A percentile compares a stretch with the other conserved stretches of the same genome.
Evolutionary conservation across 352 stramenopile species (phyloP).

Genomic region (Thraustotheca clavata): DNA sequence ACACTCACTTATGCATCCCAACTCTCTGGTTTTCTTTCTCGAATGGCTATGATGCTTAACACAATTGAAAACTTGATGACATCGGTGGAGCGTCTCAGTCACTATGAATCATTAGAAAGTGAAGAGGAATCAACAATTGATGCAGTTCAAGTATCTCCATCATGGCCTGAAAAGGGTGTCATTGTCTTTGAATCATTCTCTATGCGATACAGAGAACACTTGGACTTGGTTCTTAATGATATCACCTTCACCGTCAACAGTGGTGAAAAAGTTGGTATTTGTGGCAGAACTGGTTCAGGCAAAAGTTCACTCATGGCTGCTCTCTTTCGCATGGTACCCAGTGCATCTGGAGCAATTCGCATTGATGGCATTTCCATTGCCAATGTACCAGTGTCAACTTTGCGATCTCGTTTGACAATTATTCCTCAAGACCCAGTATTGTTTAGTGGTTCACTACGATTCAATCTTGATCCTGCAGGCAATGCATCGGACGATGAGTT

Average conservation of each 20-base stretch:
- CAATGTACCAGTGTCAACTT: conserved; percentile 28
- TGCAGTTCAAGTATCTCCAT: not conserved
- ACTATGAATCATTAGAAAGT: not conserved
- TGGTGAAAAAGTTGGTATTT: conserved; percentile 50
- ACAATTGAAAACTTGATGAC: conserved; percentile 76
- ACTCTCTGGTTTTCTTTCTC: conserved; percentile 7
- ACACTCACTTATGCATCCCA: conserved; percentile 21
- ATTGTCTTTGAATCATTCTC: conserved; percentile 36
- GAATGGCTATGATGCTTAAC: conserved; percentile 31
- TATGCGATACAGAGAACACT: conserved; percentile 36
- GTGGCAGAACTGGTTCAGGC: conserved; percentile 47
- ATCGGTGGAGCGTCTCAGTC: conserved; percentile 53
- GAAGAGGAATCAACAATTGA: not conserved
- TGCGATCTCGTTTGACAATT: conserved; percentile 44
- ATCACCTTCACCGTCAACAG: conserved; percentile 37
- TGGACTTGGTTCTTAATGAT: conserved; percentile 37
- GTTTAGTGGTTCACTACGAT: conserved; percentile 85
- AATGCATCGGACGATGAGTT: conserved; percentile 53
- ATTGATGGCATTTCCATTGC: conserved; percentile 86
- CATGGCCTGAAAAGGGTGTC: conserved; percentile 33
- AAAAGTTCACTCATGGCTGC: conserved; percentile 54
- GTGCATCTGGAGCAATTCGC: conserved; percentile 49
- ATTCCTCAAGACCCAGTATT: conserved; percentile 90
- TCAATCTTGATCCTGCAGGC: conserved; percentile 89
- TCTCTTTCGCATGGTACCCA: conserved; percentile 38